A percentile compares a stretch with the other conserved stretches of the same genome.
These are phyloP conservation scores for Laguncularia racemosa DNA, from an alignment of 345 rosid genomes.

Conservation along the genomic window DNA sequence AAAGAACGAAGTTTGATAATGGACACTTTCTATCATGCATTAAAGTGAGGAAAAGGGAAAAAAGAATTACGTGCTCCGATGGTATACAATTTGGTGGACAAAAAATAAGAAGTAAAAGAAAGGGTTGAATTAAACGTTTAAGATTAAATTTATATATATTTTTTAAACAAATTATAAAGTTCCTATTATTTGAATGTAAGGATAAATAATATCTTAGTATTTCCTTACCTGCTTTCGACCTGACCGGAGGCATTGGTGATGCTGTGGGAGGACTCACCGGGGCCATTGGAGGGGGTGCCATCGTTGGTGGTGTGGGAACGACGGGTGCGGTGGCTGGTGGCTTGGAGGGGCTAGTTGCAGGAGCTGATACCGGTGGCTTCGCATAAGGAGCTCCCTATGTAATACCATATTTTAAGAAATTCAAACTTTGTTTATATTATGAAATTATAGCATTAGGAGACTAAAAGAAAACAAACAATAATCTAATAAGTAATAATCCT, in stretches of 20 bases:
- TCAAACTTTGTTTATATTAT: neutral
- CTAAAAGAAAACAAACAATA: too few species aligned
- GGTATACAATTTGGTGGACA: too few species aligned
- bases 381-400: neutral
- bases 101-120: too few species aligned
- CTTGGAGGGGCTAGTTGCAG: constrained; percentile 1
- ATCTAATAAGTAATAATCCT: too few species aligned
- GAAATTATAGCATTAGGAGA: neutral
- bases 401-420: neutral
- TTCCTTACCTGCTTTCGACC: constrained; percentile 46
- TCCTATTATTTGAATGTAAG: too few species aligned
- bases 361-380: constrained; percentile 8
- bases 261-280: constrained; percentile 10
- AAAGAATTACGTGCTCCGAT: neutral
- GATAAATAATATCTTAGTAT: too few species aligned
- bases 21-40: neutral
- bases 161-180: too few species aligned
- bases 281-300: constrained; percentile 10
- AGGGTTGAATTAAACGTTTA: too few species aligned
- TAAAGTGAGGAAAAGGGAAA: too few species aligned
- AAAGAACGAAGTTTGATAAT: neutral
- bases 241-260: constrained; percentile 36
- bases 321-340: constrained; percentile 12
- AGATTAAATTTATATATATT: too few species aligned
- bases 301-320: constrained; percentile 10